A percentile compares a stretch with the other conserved stretches of the same genome.
Conservation (phyloP, 2,329 filamentous ascomycete species). For the Fulvia fulva region DNA sequence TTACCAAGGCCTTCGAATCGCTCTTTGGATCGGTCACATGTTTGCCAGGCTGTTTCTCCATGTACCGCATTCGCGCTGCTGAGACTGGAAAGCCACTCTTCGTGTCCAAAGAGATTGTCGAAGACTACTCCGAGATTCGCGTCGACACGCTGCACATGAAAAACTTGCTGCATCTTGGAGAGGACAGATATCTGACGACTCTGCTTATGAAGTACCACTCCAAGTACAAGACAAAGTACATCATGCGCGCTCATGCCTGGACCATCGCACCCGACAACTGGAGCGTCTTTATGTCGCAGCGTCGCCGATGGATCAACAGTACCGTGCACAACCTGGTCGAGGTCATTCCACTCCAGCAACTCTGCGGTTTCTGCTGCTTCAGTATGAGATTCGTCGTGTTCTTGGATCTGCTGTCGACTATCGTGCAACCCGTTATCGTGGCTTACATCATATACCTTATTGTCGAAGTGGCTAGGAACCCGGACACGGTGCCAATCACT, state of each 20-base stretch:
- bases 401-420: slow-evolving; percentile 82
- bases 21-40: slow-evolving; percentile 97
- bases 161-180: slow-evolving; percentile 91
- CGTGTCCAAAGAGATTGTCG: slow-evolving; percentile 86
- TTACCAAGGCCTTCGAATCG: slow-evolving; percentile 95
- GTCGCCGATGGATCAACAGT: slow-evolving; percentile 99
- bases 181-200: slow-evolving; percentile 96
- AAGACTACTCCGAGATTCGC: slow-evolving; percentile 84
- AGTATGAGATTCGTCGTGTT: slow-evolving; percentile 99
- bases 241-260: slow-evolving; percentile 87
- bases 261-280: slow-evolving; percentile 95
- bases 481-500: slow-evolving; percentile 69
- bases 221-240: slow-evolving; percentile 98
- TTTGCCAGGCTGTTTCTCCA: slow-evolving; percentile 96
- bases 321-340: slow-evolving; percentile 97
- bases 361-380: slow-evolving; percentile 99
- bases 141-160: slow-evolving; percentile 99
- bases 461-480: slow-evolving; percentile 61
- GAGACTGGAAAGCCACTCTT: slow-evolving; percentile 95
- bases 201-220: slow-evolving; percentile 86
- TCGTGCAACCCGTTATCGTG: slow-evolving; percentile 87
- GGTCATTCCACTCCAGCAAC: slow-evolving; percentile 84
- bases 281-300: slow-evolving; percentile 92
- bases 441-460: slow-evolving; percentile 89
- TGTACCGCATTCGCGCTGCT: slow-evolving; percentile 94